Evolutionary conservation across 140 eudicot species (phyloP).

Genomic region (Flaveria floridana): DNA sequence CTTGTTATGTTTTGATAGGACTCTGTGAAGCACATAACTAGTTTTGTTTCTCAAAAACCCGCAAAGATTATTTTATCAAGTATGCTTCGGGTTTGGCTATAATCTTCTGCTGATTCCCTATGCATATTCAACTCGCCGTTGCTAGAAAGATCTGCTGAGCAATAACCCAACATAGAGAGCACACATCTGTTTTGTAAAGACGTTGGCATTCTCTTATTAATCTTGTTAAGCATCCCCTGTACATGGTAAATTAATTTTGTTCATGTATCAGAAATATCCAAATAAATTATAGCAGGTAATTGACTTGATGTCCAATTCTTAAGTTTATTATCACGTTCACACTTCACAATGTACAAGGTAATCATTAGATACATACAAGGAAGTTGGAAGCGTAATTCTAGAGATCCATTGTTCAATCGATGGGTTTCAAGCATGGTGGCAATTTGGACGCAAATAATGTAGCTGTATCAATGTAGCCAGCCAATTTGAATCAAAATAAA

Average conservation of each 20-base stretch:
- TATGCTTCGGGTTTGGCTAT: slow-evolving; percentile 35
- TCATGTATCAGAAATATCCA: neutral
- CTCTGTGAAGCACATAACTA: slow-evolving; percentile 71
- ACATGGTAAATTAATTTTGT: neutral
- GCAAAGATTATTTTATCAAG: slow-evolving; percentile 86
- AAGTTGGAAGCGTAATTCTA: neutral
- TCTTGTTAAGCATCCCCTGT: slow-evolving; percentile 55
- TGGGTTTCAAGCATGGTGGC: no score
- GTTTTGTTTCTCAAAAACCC: slow-evolving; percentile 86
- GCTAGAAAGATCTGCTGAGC: slow-evolving; percentile 36
- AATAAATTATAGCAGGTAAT: neutral
- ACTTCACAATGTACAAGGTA: neutral
- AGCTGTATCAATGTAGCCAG: no score
- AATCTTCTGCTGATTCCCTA: slow-evolving; percentile 29
- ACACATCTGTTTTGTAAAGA: slow-evolving; percentile 56
- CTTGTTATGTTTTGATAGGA: slow-evolving; percentile 50
- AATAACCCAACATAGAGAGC: slow-evolving; percentile 62
- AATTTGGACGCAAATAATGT: no score
- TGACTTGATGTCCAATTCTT: neutral
- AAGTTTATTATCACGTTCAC: neutral
- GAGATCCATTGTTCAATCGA: neutral
- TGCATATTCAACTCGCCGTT: slow-evolving; percentile 40
- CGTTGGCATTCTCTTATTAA: slow-evolving; percentile 63
- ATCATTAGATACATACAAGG: slow-evolving; percentile 5
- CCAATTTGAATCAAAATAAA: no score